A percentile compares a stretch with the other conserved stretches of the same genome.
Conservation (phyloP, 2,329 filamentous ascomycete species). For the Beauveria rudraprayagi region DNA sequence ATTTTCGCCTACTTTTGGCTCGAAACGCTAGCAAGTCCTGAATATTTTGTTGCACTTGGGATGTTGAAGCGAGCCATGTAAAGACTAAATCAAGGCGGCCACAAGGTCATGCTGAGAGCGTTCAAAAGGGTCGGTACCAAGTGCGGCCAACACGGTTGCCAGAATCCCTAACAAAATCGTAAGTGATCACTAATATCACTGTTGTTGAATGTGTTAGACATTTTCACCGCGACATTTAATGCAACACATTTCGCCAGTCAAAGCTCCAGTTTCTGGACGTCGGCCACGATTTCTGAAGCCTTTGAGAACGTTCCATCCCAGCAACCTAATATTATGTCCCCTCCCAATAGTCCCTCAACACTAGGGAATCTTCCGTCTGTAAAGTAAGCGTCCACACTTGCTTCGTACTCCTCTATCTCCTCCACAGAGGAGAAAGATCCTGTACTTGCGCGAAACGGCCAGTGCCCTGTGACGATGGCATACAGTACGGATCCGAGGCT, state of each 20-base stretch:
- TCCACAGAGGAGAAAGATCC: slow-evolving; percentile 11
- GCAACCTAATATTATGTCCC: not conserved
- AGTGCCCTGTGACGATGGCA: slow-evolving; percentile 14
- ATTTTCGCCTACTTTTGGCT: too few species aligned
- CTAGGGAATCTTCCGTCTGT: slow-evolving; percentile 11
- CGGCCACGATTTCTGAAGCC: not conserved
- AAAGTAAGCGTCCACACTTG: slow-evolving; percentile 12
- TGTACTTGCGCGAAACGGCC: slow-evolving; percentile 11
- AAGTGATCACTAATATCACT: not conserved
- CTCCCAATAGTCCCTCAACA: not conserved
- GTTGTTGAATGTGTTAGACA: not conserved
- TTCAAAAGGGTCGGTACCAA: not conserved
- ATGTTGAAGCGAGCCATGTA: too few species aligned
- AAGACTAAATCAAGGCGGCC: too few species aligned
- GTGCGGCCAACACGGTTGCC: not conserved
- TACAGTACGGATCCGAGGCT: slow-evolving; percentile 17
- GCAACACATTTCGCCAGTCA: not conserved
- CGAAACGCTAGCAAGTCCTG: too few species aligned
- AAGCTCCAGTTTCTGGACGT: not conserved
- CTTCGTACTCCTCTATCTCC: slow-evolving; percentile 13
- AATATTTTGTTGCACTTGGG: too few species aligned
- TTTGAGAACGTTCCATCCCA: not conserved
- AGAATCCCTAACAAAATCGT: not conserved
- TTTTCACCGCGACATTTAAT: not conserved
- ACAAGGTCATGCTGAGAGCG: too few species aligned